Evolutionary conservation across 257 asterid species (phyloP), one percentile per base, ranked within the genome.

Genomic region (Euphrasia confusa): DNA sequence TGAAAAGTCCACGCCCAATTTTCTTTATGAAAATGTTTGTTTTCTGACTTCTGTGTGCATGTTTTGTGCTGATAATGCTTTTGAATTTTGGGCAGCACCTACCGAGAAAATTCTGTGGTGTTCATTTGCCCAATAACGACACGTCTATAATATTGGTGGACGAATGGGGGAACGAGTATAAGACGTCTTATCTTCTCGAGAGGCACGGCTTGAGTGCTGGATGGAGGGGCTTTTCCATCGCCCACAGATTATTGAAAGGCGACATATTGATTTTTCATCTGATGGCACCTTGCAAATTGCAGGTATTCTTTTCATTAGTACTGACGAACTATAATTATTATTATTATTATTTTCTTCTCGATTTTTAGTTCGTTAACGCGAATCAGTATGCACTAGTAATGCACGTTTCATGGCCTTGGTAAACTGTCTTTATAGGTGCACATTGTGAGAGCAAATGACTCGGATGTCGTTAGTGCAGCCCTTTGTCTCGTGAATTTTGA

Each of bases 141-240:
- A 60, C 91, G 11, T 59, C 83, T 4, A 24, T 92, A 32, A 64
- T 68, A 40, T 72, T 92, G 85, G 89, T 86, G 61, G 95, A 92
- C 75, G 99, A 92, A 61, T 84, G 88, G 93, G 97, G 93, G 37
- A 83, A 83, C 53, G 96, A 86, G 69, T 83, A 81, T 66, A 75
- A 66, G 63, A 88, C 96, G 7, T 71, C 85, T 6, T 92, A 77
- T 74, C 88, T 92, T 66, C 60, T 80, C 28, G 89, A 58, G 45
- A 75, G 99, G 72, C 80, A 82, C 53, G 99, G 99, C 18, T 62
- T 92, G 40, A 92, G 99, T 70, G 99, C 88, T 2, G 99, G 99
- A 14, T 87, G 99, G 99, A 81, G 99, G 78, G 88, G 89, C 11
- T 89, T 92, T 66, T 78, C 97, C 39, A 58, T 83, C 37, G 65